Percentiles rank a stretch among this genome's conserved stretches.
Evolutionary conservation across 441 rosid genomes (phyloP).

Genomic region (Croton laevigatus): DNA sequence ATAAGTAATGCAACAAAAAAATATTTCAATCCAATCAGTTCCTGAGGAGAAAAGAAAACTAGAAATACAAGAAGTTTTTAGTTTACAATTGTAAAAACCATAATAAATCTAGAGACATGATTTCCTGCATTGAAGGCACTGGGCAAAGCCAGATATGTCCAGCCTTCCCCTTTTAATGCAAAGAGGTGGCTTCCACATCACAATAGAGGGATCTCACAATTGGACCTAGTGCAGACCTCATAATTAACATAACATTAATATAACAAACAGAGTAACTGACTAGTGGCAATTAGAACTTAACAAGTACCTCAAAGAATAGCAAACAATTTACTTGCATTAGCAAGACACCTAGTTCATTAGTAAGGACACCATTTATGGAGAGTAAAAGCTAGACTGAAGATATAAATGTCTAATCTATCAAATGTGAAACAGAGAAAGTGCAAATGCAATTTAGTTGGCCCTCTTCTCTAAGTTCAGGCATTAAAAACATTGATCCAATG

Average conservation of each 20-base stretch:
- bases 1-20: neutral
- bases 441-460: neutral
- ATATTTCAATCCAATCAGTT: slow-evolving; percentile 5
- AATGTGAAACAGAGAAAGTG: neutral
- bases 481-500: neutral
- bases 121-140: neutral
- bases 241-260: neutral
- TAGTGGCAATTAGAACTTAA: neutral
- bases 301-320: neutral
- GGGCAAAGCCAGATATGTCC: too few relatives aligned
- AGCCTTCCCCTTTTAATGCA: neutral
- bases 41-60: neutral
- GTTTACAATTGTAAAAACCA: neutral
- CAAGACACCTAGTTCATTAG: neutral
- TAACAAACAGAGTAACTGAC: neutral
- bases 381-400: neutral
- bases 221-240: neutral
- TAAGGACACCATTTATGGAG: neutral
- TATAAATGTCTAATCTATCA: neutral
- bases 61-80: neutral
- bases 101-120: neutral
- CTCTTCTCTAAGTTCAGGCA: neutral
- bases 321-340: neutral
- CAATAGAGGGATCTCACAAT: neutral
- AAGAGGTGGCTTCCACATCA: slow-evolving; percentile 1